These are phyloP conservation scores for Nothopassalora personata DNA, from an alignment of 2,329 filamentous ascomycete species.

Conservation along the genomic window DNA sequence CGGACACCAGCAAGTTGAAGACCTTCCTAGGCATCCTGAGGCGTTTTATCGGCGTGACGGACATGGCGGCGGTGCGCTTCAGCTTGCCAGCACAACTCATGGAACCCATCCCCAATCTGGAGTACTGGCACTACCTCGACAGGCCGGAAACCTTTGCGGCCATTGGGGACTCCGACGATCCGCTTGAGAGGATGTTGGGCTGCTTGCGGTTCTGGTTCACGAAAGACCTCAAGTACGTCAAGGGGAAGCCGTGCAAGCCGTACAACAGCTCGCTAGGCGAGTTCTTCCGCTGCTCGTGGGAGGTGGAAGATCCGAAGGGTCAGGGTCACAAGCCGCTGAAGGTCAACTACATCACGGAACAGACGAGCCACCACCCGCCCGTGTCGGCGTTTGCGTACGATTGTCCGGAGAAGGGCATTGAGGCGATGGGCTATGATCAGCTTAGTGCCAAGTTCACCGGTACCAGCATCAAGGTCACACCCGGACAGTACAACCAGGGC, in stretches of 20 bases:
- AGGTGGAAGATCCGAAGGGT: constrained; percentile 58
- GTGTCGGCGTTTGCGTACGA: constrained; percentile 94
- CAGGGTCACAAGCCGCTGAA: constrained; percentile 52
- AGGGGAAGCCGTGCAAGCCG: constrained; percentile 96
- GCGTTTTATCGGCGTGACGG: constrained; percentile 92
- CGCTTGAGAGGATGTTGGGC: constrained; percentile 88
- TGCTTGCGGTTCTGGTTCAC: constrained; percentile 97
- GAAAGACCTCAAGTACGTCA: constrained; percentile 97
- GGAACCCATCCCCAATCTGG: constrained; percentile 92
- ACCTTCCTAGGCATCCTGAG: constrained; percentile 83
- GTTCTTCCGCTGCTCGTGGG: constrained; percentile 98
- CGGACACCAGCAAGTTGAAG: constrained; percentile 81
- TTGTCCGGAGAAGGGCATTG: constrained; percentile 84
- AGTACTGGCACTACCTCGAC: constrained; percentile 99
- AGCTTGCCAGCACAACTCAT: constrained; percentile 91
- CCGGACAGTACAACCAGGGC: constrained; percentile 88
- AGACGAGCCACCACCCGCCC: constrained; percentile 95
- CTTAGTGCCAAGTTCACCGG: constrained; percentile 97
- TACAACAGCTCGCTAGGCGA: constrained; percentile 97
- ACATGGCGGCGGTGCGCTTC: constrained; percentile 93
- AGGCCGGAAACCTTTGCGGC: constrained; percentile 83
- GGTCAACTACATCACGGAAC: constrained; percentile 92
- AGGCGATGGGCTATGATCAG: constrained; percentile 88
- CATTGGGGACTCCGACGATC: constrained; percentile 84
- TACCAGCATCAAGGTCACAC: constrained; percentile 83